Conservation (phyloP, 768 basidiomycete species). For the Hygrophorus pudorinus region DNA sequence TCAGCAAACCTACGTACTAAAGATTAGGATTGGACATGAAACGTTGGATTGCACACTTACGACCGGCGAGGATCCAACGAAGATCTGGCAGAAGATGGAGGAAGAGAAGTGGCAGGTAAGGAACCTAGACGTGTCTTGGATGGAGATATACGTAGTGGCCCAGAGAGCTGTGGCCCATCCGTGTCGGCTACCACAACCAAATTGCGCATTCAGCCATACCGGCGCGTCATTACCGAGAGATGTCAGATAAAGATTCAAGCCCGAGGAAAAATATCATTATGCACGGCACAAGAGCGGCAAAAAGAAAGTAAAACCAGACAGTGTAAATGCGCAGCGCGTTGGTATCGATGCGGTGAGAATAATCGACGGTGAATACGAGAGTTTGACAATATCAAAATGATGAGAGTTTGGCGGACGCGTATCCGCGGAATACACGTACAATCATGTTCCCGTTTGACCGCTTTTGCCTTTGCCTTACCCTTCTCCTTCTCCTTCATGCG, state of each 20-base stretch:
- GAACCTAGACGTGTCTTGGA: conserved; percentile 40
- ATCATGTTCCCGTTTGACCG: conserved; percentile 63
- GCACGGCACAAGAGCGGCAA: neutral
- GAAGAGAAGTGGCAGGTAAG: conserved; percentile 31
- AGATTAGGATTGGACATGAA: conserved; percentile 3
- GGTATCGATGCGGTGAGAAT: neutral
- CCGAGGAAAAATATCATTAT: neutral
- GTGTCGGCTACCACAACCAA: conserved; percentile 24
- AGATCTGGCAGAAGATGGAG: conserved; percentile 39
- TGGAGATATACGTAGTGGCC: conserved; percentile 21
- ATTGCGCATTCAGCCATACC: neutral
- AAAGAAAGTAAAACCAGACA: neutral
- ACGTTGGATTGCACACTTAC: conserved; percentile 26
- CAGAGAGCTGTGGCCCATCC: conserved; percentile 37
- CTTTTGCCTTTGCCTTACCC: conserved; percentile 63
- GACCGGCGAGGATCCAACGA: conserved; percentile 56
- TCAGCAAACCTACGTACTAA: conserved; percentile 22
- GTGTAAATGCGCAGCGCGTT: neutral
- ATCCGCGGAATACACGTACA: conserved; percentile 41
- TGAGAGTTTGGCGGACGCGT: conserved; percentile 16
- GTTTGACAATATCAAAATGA: neutral
- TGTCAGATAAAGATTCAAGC: neutral
- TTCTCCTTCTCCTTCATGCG: conserved; percentile 68
- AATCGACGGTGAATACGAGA: neutral
- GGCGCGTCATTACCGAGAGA: neutral